Conservation (phyloP, 78 protist genomes). For the Dictyostelium brefeldianum region DNA sequence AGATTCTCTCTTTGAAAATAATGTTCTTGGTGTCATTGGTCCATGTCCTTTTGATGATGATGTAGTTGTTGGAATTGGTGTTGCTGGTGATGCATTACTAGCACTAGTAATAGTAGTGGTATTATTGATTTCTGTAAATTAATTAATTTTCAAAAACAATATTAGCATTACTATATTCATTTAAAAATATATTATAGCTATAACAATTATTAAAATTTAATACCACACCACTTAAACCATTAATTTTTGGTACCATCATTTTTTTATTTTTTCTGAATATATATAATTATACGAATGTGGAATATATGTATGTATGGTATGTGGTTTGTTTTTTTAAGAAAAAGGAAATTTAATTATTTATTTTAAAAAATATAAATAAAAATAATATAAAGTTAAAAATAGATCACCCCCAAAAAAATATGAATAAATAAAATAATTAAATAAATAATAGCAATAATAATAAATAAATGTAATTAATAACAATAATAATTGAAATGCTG, state of each 20-base stretch:
- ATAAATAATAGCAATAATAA: background rate
- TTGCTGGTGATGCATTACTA: background rate
- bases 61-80: background rate
- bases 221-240: background rate
- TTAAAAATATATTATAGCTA: background rate
- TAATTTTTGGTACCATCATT: conserved; percentile 14
- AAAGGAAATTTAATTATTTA: background rate
- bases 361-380: background rate
- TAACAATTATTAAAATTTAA: background rate
- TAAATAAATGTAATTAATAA: no score
- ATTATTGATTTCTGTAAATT: background rate
- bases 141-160: background rate
- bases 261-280: background rate
- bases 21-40: conserved; percentile 22
- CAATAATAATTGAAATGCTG: no score
- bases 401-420: background rate
- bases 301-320: background rate
- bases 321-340: background rate
- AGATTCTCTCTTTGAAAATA: background rate
- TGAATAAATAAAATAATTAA: background rate
- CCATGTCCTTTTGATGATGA: background rate
- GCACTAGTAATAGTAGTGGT: no score
- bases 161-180: background rate
- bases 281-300: background rate
- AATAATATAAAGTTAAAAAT: no score